phyloP scores from a whole-genome alignment of 768 basidiomycete genomes.

The Leccinum longicurvipes region DNA sequence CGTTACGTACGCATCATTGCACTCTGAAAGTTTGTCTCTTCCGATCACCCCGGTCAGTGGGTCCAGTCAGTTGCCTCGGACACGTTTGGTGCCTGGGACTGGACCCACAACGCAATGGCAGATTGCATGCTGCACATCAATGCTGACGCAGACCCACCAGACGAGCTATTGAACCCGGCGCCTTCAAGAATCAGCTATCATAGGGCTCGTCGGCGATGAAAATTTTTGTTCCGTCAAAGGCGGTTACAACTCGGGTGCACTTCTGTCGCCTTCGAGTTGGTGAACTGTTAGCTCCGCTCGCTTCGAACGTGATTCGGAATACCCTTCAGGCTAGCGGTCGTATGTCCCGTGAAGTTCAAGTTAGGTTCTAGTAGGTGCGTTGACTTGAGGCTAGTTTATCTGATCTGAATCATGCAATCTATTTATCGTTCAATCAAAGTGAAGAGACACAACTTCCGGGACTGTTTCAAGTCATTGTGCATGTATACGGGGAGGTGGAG shows the following conservation, averaged over 20 bases:
- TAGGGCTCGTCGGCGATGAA: background rate
- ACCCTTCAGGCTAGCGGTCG: too few species aligned
- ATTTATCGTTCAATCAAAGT: background rate
- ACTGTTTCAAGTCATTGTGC: background rate
- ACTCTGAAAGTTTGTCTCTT: background rate
- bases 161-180: too few species aligned
- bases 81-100: background rate
- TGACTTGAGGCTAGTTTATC: background rate
- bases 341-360: background rate
- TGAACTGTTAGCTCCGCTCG: background rate
- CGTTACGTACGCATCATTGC: background rate
- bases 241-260: background rate
- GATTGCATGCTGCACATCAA: background rate
- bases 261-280: background rate
- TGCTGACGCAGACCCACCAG: too few species aligned
- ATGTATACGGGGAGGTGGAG: background rate
- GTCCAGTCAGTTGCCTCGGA: background rate
- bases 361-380: too few species aligned
- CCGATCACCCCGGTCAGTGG: background rate
- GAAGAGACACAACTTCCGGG: background rate
- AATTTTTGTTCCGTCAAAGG: background rate
- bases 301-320: background rate
- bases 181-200: background rate
- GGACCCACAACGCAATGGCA: too few species aligned
- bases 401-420: background rate